Evolutionary conservation across 2,329 filamentous ascomycete species (phyloP).

Genomic region (Atkinsonella hypoxylon): DNA sequence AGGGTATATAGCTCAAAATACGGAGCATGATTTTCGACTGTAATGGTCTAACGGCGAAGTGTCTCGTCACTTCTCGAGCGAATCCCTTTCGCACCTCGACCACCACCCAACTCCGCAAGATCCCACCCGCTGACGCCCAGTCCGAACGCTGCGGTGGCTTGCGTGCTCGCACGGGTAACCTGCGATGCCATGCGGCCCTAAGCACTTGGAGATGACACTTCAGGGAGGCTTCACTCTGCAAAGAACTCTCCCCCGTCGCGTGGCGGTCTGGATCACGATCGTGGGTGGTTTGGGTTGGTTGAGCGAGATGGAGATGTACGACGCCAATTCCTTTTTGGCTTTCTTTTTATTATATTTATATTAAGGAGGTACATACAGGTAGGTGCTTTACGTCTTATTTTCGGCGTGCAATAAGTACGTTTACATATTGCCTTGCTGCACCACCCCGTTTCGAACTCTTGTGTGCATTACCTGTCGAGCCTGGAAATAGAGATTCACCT

Average conservation of each 20-base stretch:
- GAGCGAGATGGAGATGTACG: conserved; percentile 42
- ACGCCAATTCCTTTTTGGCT: conserved; percentile 31
- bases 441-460: background rate
- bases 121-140: conserved; percentile 49
- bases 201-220: conserved; percentile 57
- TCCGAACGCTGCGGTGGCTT: conserved; percentile 54
- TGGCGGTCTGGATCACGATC: conserved; percentile 59
- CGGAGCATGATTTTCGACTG: conserved; percentile 29
- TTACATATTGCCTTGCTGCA: background rate
- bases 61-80: conserved; percentile 35
- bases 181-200: conserved; percentile 50
- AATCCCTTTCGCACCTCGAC: conserved; percentile 13
- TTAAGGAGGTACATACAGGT: too few relatives aligned
- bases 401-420: background rate
- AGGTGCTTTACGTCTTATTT: too few relatives aligned
- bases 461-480: background rate
- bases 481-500: too few relatives aligned
- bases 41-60: conserved; percentile 52
- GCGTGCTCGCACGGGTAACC: conserved; percentile 56
- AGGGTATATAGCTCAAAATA: conserved; percentile 15
- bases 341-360: conserved; percentile 4
- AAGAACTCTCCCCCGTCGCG: conserved; percentile 57
- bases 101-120: conserved; percentile 43
- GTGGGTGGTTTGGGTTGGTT: conserved; percentile 46
- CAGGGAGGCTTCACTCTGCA: conserved; percentile 64